Evolutionary conservation across 257 asterid genomes (phyloP), one percentile per base, ranked within the genome.

Genomic region (Jacaranda copaia): DNA sequence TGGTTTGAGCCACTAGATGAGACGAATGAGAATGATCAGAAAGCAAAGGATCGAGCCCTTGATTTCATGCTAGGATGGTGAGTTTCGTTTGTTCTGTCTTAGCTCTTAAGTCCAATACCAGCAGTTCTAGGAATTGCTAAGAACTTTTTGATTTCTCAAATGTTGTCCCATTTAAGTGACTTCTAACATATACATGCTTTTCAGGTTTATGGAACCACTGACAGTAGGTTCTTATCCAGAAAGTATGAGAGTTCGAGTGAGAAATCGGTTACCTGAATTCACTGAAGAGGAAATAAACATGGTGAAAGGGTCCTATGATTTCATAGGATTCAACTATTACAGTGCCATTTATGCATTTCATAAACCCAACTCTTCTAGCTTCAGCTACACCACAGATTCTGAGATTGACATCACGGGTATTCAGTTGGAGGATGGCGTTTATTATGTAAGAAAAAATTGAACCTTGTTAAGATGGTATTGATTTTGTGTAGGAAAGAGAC

Each of bases 31-130:
- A 81, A 78, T 25, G 32, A 25, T 69, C 53, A 13, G 19, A 43
- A 80, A 68, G 85, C 87, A 3, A 80, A 40, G 73, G 81, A 80
- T 62, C 79, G 93, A 77, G 91, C 87, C 68, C 68, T 90, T 72
- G 91, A 88, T 83, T 90, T 90, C 77, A 85, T 88, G 91, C 84
- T 81, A 56, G 96, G 93, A 14, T 90, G 96, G 96, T 88, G n/a
- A 85, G 88, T 12, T 55, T 35, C 18, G 5, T 8, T 11, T 5
- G 7, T 10, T 35, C 40, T 3, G 1, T 65, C 25, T 61, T 3
- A 36, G 42, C 43, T 9, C 43, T 42, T 42, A 42, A 42, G 46
- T 5, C 5, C 32, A 25, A 25, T 2, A 2, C 32, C 32, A 25
- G 32, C 32, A 25, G 32, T 25, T 25, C 32, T 25, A 25, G 32